These are phyloP conservation scores for Fusarium newnesense DNA, from an alignment of 2,329 filamentous ascomycete genomes.

Conservation along the genomic window DNA sequence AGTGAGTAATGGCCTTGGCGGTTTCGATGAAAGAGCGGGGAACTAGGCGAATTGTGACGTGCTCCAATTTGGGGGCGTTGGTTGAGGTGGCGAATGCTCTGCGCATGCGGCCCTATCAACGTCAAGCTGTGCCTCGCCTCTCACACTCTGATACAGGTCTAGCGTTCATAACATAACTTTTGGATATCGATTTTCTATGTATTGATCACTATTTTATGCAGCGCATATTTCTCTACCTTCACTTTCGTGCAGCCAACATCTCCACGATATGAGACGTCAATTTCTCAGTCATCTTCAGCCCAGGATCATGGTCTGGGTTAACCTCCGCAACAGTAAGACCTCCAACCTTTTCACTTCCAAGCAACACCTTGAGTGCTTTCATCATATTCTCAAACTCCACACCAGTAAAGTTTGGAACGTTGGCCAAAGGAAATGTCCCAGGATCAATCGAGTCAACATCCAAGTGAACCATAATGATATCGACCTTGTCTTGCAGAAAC, in stretches of 20 bases:
- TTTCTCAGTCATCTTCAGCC: conserved; percentile 20
- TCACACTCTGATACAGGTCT: not conserved
- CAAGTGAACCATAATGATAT: conserved; percentile 36
- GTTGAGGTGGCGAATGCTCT: not conserved
- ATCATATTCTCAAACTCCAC: conserved; percentile 37
- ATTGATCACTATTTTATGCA: not conserved
- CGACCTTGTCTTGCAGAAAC: conserved; percentile 24
- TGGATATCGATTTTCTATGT: not conserved
- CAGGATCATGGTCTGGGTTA: conserved; percentile 37
- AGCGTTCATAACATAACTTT: not conserved
- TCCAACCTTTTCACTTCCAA: conserved; percentile 12
- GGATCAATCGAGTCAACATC: conserved; percentile 39
- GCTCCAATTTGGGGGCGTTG: not conserved
- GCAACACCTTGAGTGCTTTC: conserved; percentile 15
- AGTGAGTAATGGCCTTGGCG: not conserved
- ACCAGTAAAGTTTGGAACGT: conserved; percentile 34
- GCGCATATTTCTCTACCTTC: not conserved
- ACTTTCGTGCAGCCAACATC: conserved; percentile 7
- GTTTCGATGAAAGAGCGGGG: not conserved
- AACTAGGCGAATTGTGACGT: not conserved
- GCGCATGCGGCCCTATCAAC: not conserved
- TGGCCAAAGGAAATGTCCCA: conserved; percentile 31
- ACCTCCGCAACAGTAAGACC: conserved; percentile 35
- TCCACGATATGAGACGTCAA: conserved; percentile 7
- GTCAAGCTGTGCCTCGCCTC: not conserved